Conservation (phyloP, 495 filamentous ascomycete species). For the Jackrogersella minutella region DNA sequence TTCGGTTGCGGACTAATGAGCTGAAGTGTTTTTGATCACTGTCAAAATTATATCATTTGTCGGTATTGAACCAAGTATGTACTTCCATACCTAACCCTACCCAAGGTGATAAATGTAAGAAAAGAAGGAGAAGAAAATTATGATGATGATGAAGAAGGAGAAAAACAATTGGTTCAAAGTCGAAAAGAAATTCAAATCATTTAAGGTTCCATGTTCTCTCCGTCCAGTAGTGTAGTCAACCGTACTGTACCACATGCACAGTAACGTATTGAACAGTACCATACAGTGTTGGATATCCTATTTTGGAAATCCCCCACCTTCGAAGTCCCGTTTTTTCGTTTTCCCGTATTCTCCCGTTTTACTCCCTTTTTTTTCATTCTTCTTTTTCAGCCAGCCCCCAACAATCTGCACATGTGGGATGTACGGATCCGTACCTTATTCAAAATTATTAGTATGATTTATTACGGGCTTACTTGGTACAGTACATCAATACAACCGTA, state of each 20-base stretch:
- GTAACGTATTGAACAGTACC: background rate
- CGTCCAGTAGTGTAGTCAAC: too few species aligned
- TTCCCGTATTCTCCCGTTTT: background rate
- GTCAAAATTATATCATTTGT: background rate
- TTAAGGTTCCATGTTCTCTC: background rate
- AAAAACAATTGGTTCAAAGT: too few species aligned
- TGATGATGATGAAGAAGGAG: too few species aligned
- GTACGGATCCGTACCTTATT: too few species aligned
- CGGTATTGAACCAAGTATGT: background rate
- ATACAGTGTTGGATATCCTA: constrained; percentile 31
- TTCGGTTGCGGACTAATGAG: background rate
- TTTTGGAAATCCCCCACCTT: constrained; percentile 28
- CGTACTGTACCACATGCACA: constrained; percentile 2
- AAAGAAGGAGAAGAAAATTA: background rate
- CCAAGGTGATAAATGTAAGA: too few species aligned
- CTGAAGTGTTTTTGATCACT: too few species aligned
- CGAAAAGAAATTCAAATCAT: background rate
- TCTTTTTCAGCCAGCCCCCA: constrained; percentile 34
- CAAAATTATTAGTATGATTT: constrained; percentile 1
- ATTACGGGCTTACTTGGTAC: constrained; percentile 18
- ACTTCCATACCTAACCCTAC: too few species aligned
- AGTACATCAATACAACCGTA: too few species aligned
- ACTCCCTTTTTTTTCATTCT: background rate
- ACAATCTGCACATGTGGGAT: constrained; percentile 24
- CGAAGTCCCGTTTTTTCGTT: constrained; percentile 9